Conservation (phyloP, 495 filamentous ascomycete genomes). For the Aspergillus cristatus region DNA sequence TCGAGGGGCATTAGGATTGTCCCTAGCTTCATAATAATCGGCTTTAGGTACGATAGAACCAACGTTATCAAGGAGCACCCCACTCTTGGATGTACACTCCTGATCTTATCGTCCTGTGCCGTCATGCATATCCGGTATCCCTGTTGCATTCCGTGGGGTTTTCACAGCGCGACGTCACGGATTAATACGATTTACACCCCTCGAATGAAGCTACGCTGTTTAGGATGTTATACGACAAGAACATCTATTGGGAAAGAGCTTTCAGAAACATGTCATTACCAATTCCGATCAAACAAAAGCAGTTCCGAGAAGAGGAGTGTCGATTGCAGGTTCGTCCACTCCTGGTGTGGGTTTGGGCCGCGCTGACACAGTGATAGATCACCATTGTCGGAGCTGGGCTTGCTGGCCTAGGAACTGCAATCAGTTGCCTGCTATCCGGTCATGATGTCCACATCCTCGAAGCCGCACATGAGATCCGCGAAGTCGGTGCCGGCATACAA, state of each 20-base stretch:
- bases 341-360: no score
- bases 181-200: not conserved
- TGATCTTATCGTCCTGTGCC: no score
- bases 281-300: conserved; percentile 10
- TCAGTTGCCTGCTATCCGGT: conserved; percentile 49
- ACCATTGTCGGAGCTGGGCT: conserved; percentile 57
- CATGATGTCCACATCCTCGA: conserved; percentile 55
- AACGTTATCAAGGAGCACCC: not conserved
- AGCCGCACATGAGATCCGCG: conserved; percentile 44
- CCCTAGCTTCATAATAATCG: no score
- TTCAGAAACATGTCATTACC: not conserved
- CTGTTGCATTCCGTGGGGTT: no score
- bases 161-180: not conserved
- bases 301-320: conserved; percentile 6
- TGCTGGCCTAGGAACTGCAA: conserved; percentile 53
- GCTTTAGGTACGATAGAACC: no score
- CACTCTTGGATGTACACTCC: not conserved
- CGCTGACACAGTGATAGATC: conserved; percentile 8
- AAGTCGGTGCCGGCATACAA: conserved; percentile 45
- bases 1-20: no score
- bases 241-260: no score
- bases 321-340: conserved; percentile 5
- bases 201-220: not conserved
- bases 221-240: no score
- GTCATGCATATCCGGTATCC: no score